Evolutionary conservation across 2,329 filamentous ascomycete genomes (phyloP), one percentile per base, ranked within the genome.

Genomic region (Trichothecium roseum): DNA sequence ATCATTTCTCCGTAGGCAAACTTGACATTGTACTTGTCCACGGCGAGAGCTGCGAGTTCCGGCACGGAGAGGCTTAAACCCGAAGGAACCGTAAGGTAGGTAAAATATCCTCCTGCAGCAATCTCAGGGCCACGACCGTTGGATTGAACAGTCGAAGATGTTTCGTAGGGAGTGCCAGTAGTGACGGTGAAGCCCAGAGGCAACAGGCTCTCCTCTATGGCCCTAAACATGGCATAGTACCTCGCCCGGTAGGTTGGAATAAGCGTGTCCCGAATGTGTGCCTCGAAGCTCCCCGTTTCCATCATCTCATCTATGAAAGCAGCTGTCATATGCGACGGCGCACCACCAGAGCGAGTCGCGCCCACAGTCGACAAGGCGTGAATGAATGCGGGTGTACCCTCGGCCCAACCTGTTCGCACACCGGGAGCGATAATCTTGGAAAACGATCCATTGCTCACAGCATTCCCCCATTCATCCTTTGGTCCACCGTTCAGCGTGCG

Each of bases 371-470:
- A 31, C 18, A 38, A 31, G 12, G 26, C 33, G 12, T 20, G 18
- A n/a, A 31, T 14, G 15, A 42, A 40, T 10, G 40, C 28, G 4
- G 37, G 31, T 5, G 34, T 32, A 2, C 24, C 34, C 17, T 42
- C 40, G 7, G 27, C 17, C 78, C 78, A 83, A 10, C 77, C 76
- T 1, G 71, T 72, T 5, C 79, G 60, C 26, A 72, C 54, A 0
- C 79, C 79, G 0, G 78, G 76, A 0, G 68, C 78, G 28, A 72
- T 61, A 17, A 83, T 68, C 51, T 83, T 84, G 43, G 72, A 77
- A 51, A 83, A 83, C 15, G 69, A 77, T 6, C 74, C 78, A 46
- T 83, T 83, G 40, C 75, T 80, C 22, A 74, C 61, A 3, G 68
- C 62, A 46, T 83, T 78, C 13, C 79, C 78, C 49, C 74, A 84